Evolutionary conservation across 169 alveolate genomes (phyloP), one percentile per base, ranked within the genome.

Genomic region (Cryptosporidium ubiquitum): DNA sequence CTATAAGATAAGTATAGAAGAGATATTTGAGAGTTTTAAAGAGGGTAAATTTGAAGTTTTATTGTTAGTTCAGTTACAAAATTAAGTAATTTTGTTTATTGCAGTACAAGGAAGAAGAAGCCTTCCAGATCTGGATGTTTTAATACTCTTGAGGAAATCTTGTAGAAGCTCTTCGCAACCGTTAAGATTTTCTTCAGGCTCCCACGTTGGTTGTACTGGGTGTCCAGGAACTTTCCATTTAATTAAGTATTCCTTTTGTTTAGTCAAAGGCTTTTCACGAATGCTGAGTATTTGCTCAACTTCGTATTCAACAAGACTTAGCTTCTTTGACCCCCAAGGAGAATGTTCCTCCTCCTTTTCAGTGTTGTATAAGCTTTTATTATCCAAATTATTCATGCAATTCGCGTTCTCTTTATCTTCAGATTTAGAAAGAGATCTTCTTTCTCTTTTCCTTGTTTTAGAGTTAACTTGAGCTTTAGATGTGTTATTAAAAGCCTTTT

Each of bases 131-230:
- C 89, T 79, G 33, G 89, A 79, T 3, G 89, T 79, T 23, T 79
- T 79, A 61, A 79, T 61, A 51, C 68, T 61, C 49, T 26, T 64
- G 23, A 61, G 61, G 14, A 79, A 79, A 40, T 79, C 89, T 40
- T 79, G 44, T 9, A 79, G n/a, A 20, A 79, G 64, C 37, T 79
- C 89, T 44, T 79, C 89, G 29, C 89, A 79, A 6, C 89, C 89
- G 29, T 66, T 58, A 12, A 79, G 89, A 47, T 79, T 58, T 79
- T 79, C 89, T 49, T 79, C 79, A 12, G 89, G 89, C 58, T 79
- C 89, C 89, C 89, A 79, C 3, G 89, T 79, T n/a, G 89, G 89
- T 18, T 79, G 89, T 60, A 79, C 89, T 12, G 89, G 89, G 0
- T 79, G 89, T 6, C 89, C 79, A 23, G 89, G 89, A 4, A 79